Base-by-base conservation (phyloP, 2,329 filamentous ascomycete species). In the Penicillium thymicola region DNA sequence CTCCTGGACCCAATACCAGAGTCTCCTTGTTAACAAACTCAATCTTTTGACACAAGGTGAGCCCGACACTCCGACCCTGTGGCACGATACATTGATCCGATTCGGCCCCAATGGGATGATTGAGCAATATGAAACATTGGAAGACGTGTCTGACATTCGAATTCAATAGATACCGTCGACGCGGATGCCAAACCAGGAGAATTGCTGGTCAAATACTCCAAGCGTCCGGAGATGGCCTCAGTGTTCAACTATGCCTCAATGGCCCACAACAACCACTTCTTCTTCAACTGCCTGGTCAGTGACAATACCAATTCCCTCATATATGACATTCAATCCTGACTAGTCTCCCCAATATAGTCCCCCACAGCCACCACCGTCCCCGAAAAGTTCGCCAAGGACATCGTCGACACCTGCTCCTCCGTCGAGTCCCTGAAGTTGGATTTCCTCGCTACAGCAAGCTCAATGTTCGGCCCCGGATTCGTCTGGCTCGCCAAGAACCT, bases 381-480 rank as follows among this genome's bases (percentile, higher is more conserved):
- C 57, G 70, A 76, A 2, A 63, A 70, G 42, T 83, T 95, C 59
- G 74, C 79, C 66, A 64, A 70, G 56, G 80, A 83, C 55, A 85
- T 97, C 65, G 79, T 84, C 67, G 77, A 79, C 64, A 85, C 85
- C 67, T 97, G 96, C 79, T 88, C 89, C 70, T 91, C 88, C 67
- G 79, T 95, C 66, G 89, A 95, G 63, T 92, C 89, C 30, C 85
- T 99, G 57, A 86, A 86, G 71, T 81, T 82, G 66, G 89, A 94
- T 72, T 86, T 99, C 75, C 76, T 94, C 69, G 80, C 87, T 62
- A 95, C 89, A 40, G 93, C 93, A 57, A 82, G 85, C 64, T 84
- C 86, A 78, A 97, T 97, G 92, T 97, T 99, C 78, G 94, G 93
- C 53, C 92, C 93, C 0, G 94, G 94, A 63, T 97, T 95, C 77